Base-by-base conservation (phyloP, 2,329 filamentous ascomycete genomes). In the Alternaria sp. region DNA sequence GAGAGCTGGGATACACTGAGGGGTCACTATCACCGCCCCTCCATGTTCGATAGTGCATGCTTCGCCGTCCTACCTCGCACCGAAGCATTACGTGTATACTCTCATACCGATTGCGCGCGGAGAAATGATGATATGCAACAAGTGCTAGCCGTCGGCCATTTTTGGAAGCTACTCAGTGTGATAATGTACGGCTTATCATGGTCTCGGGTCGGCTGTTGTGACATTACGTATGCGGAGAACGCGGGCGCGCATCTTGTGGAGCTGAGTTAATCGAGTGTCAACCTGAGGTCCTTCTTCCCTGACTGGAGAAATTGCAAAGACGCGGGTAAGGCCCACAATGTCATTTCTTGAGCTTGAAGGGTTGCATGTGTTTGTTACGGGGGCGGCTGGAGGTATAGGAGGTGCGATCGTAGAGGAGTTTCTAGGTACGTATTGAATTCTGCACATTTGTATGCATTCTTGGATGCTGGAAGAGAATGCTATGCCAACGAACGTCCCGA, bases 321-420 rank as follows among this genome's bases (percentile, higher is more conserved):
- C 51, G 28, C 22, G 30, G 32, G 30, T 16, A 10, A 53, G 41
- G 49, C 27, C 18, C 38, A 54, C 43, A 34, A 76, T 79, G 75
- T 81, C 83, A 2, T 85, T 84, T 59, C 75, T 86, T 6, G 78
- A 75, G 2, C 73, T 86, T 28, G 81, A 84, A 64, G 81, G 79
- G 14, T 74, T 79, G 27, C 84, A 87, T 74, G 84, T 84, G 32
- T 85, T 87, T 60, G 78, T 87, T 27, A 85, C 85, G 0, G 85
- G 85, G 16, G 84, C 84, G 16, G 81, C 82, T 16, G 83, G 84
- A 14, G 82, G 82, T 4, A 85, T 86, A 71, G 85, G 85, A 2
- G 76, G 75, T 38, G 79, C 81, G 11, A 83, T 83, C 12, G 82
- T 86, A 5, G 76, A 79, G 50, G 84, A 86, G 66, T 85, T 87